These are phyloP conservation scores for Colletotrichum higginsianum DNA, from an alignment of 2,329 filamentous ascomycete species.

Conservation along the genomic window DNA sequence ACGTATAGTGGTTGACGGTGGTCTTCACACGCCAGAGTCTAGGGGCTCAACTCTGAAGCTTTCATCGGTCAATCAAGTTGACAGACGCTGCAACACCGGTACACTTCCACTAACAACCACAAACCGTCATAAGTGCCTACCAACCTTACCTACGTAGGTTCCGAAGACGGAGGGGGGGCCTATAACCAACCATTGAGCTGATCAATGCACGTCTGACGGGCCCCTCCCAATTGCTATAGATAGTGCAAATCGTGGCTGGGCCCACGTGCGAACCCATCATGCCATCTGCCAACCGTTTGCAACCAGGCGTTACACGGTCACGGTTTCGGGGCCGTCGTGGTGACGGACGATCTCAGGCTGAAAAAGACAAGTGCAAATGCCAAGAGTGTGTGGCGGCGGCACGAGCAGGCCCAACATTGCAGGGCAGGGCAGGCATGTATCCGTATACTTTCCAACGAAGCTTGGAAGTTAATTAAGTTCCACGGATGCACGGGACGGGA, in stretches of 20 bases:
- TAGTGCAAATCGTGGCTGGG: neutral
- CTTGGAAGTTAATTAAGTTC: neutral
- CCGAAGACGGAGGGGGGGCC: too few relatives aligned
- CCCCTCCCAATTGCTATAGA: too few relatives aligned
- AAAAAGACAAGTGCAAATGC: neutral
- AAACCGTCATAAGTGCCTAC: neutral
- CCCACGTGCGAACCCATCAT: neutral
- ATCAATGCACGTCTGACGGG: neutral
- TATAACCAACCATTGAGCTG: neutral
- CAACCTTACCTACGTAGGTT: too few relatives aligned
- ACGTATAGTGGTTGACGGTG: neutral
- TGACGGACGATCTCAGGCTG: neutral
- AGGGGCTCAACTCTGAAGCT: neutral
- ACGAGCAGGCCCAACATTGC: neutral
- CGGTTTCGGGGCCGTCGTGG: constrained; percentile 1
- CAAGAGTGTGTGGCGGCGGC: constrained; percentile 6
- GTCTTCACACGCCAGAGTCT: neutral
- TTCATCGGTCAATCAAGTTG: neutral
- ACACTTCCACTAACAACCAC: neutral
- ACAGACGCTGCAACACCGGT: neutral
- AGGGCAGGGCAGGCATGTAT: neutral
- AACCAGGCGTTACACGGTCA: constrained; percentile 26
- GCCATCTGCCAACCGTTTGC: constrained; percentile 30
- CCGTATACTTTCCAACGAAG: neutral
- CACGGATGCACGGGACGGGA: neutral